Evolutionary conservation across 768 basidiomycete species (phyloP).

Genomic region (Boletus pseudo-olivaceus): DNA sequence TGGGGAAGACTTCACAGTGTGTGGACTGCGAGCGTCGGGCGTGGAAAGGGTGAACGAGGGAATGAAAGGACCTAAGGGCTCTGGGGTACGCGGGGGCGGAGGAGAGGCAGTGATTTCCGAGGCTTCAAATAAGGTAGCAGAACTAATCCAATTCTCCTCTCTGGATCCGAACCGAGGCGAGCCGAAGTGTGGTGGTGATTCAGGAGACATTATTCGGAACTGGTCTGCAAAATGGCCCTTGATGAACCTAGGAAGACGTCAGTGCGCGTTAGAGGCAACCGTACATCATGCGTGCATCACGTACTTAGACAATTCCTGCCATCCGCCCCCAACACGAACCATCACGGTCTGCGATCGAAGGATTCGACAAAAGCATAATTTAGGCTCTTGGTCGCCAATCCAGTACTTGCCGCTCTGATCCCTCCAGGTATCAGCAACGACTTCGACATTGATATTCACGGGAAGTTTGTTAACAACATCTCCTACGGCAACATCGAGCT

Average conservation of each 20-base stretch:
- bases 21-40: constrained; percentile 44
- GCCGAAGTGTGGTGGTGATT: constrained; percentile 53
- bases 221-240: constrained; percentile 82
- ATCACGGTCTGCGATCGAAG: constrained; percentile 90
- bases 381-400: constrained; percentile 91
- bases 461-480: constrained; percentile 87
- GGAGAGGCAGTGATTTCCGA: constrained; percentile 36
- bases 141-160: constrained; percentile 84
- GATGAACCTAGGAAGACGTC: constrained; percentile 61
- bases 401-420: constrained; percentile 94
- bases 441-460: constrained; percentile 78
- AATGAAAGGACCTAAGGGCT: constrained; percentile 52
- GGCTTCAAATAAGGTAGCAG: constrained; percentile 63
- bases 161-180: constrained; percentile 37
- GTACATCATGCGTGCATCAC: constrained; percentile 24
- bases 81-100: constrained; percentile 61
- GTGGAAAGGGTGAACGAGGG: constrained; percentile 65
- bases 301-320: constrained; percentile 88
- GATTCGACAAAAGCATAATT: constrained; percentile 89
- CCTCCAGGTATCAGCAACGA: constrained; percentile 81
- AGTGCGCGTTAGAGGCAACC: not conserved
- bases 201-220: constrained; percentile 63
- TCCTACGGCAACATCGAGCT: constrained; percentile 89
- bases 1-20: constrained; percentile 48
- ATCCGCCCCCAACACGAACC: constrained; percentile 95